These are phyloP conservation scores for Sporothrix luriei DNA, from an alignment of 2,329 filamentous ascomycete genomes.

Conservation along the genomic window DNA sequence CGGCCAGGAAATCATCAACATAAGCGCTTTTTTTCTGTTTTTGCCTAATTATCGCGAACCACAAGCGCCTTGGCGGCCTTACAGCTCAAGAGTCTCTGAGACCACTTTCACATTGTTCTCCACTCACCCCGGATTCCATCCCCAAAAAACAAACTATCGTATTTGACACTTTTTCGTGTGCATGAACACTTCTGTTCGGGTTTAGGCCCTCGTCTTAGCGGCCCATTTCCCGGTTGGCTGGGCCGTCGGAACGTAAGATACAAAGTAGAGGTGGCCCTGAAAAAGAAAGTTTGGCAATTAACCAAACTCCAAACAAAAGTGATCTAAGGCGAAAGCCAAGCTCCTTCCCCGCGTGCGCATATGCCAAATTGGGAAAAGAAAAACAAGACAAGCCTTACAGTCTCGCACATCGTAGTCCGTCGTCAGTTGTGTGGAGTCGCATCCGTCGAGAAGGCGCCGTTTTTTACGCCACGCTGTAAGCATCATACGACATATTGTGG, in stretches of 20 bases:
- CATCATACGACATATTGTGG: too few species aligned
- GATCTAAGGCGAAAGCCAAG: neutral
- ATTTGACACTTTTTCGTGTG: too few species aligned
- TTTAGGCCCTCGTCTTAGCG: neutral
- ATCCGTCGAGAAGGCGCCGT: neutral
- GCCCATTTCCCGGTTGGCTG: constrained; percentile 1
- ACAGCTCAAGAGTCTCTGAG: neutral
- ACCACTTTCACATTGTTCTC: neutral
- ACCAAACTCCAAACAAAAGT: too few species aligned
- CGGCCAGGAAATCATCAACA: too few species aligned
- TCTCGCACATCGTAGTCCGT: constrained; percentile 15
- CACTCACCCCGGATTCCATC: constrained; percentile 21
- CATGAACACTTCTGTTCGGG: neutral
- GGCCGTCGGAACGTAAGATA: constrained; percentile 16
- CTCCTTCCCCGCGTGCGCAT: neutral
- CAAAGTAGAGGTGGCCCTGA: too few species aligned
- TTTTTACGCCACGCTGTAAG: too few species aligned
- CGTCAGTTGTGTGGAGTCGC: neutral
- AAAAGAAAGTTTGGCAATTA: neutral
- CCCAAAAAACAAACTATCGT: neutral
- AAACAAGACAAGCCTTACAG: neutral
- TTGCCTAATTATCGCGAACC: neutral
- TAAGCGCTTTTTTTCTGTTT: neutral
- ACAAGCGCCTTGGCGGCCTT: neutral
- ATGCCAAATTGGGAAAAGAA: too few species aligned